These are phyloP conservation scores for Sporothrix pallida DNA, from an alignment of 2,329 filamentous ascomycete genomes.

Conservation along the genomic window DNA sequence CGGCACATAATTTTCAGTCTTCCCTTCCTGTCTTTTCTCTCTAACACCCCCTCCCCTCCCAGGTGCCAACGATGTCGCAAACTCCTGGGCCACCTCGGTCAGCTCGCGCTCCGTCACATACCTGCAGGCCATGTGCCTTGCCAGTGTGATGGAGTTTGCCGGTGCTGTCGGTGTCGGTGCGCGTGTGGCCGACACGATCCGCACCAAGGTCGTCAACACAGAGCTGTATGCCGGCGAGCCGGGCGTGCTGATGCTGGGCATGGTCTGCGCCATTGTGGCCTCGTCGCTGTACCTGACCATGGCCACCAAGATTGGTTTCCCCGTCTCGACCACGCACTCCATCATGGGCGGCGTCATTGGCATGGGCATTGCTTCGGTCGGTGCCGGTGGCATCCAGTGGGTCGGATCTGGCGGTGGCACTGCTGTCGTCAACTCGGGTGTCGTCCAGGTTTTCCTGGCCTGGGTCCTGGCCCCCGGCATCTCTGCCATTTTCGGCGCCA, in stretches of 20 bases:
- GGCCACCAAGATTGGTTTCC: conserved; percentile 60
- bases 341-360: conserved; percentile 65
- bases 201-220: conserved; percentile 62
- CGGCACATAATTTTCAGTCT: conserved; percentile 1
- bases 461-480: conserved; percentile 66
- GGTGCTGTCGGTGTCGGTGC: conserved; percentile 66
- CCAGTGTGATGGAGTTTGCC: conserved; percentile 65
- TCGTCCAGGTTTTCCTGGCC: conserved; percentile 65
- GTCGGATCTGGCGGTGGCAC: conserved; percentile 50
- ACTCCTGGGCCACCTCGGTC: conserved; percentile 76
- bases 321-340: conserved; percentile 67
- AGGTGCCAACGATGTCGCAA: conserved; percentile 71
- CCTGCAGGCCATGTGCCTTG: conserved; percentile 64
- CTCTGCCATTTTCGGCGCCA: conserved; percentile 58
- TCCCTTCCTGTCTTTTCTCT: too few relatives aligned
- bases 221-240: conserved; percentile 55
- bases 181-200: conserved; percentile 66
- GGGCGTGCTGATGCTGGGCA: conserved; percentile 62
- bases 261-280: conserved; percentile 61
- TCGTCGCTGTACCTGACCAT: conserved; percentile 63
- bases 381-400: conserved; percentile 60
- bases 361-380: conserved; percentile 62
- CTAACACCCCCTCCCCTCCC: too few relatives aligned
- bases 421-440: conserved; percentile 53
- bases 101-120: conserved; percentile 70